Base-by-base conservation (phyloP, 2,329 filamentous ascomycete species). In the Sporothrix euskadiensis region DNA sequence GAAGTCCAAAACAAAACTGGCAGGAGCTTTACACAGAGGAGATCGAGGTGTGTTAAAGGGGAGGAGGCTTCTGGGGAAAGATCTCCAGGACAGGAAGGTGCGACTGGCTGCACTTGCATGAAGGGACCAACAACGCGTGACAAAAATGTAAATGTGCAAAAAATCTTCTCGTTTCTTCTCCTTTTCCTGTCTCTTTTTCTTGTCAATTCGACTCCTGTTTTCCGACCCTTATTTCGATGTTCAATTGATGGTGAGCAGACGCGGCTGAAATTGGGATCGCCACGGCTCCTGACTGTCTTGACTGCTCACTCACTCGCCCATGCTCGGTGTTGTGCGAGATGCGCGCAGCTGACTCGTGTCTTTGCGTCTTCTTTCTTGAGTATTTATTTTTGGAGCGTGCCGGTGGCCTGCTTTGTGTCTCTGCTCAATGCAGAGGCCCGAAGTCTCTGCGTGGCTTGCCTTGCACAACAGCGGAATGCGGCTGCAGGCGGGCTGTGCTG, bases 231-330 rank as follows among this genome's bases (percentile, higher is more conserved):
- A 70, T 44, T 57, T 30, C 30, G 35, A 59, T 59, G 68, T 47
- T 47, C 22, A 57, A 57, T n/a, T 22, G n/a, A 9, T 16, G 49
- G 69, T 19, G 39, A 26, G 5, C 56, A 61, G 8, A 35, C 14
- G 61, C 14, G 59, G 47, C 35, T 68, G 35, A 47, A 35, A 72
- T 72, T 72, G 49, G 61, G 71, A 72, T 72, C 71, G 71, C 59
- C 71, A n/a, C 19, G 19, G 22, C 30, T 56, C 32, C 19, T 6
- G 54, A 39, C 32, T 39, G 57, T 61, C 32, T 32, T 9, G 10
- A 39, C 61, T 66, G 61, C 61, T 47, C 61, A 47, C 39, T 66
- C 61, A 66, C n/a, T 19, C 61, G 59, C 35, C 56, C 56, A 35
- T 35, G 56, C 56, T 59, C 30, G 39, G 8, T 30, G 61, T 66